Conservation (phyloP, 73 alveolate genomes). For the Stentor coeruleus region DNA sequence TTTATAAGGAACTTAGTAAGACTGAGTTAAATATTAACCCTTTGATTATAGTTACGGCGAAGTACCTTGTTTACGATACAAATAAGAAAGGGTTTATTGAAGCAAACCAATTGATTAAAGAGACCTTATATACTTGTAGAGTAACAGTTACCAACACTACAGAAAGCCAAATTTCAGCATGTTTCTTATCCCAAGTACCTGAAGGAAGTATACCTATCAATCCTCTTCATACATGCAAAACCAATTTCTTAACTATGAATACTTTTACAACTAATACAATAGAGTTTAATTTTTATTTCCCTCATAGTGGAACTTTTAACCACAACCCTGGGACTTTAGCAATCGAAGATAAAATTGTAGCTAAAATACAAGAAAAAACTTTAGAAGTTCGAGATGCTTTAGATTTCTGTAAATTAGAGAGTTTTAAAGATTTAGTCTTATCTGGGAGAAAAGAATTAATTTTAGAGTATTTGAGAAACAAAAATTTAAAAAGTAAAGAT, state of each 20-base stretch:
- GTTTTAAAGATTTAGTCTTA: slow-evolving; percentile 58
- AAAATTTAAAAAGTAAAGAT: slow-evolving; percentile 45
- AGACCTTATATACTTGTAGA: background rate
- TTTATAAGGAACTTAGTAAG: background rate
- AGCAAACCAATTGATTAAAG: background rate
- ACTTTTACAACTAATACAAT: slow-evolving; percentile 76
- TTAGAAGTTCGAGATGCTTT: slow-evolving; percentile 47
- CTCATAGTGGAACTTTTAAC: slow-evolving; percentile 63
- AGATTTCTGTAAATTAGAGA: slow-evolving; percentile 38
- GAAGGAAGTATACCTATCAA: slow-evolving; percentile 84
- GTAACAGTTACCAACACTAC: background rate
- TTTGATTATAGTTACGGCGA: too few relatives aligned
- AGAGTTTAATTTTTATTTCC: slow-evolving; percentile 87
- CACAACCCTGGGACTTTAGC: slow-evolving; percentile 84
- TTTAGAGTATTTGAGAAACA: slow-evolving; percentile 52
- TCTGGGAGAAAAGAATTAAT: slow-evolving; percentile 59
- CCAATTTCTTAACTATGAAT: slow-evolving; percentile 44
- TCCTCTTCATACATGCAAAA: slow-evolving; percentile 54
- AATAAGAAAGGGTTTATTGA: too few relatives aligned
- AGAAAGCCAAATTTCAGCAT: background rate
- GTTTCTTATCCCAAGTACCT: slow-evolving; percentile 77
- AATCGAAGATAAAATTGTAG: slow-evolving; percentile 66
- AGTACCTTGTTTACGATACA: too few relatives aligned
- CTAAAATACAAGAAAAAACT: slow-evolving; percentile 49
- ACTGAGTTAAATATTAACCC: background rate